Evolutionary conservation across 1,284 basidiomycete genomes (phyloP), one percentile per base, ranked within the genome.

Genomic region (Ustilago nuda): DNA sequence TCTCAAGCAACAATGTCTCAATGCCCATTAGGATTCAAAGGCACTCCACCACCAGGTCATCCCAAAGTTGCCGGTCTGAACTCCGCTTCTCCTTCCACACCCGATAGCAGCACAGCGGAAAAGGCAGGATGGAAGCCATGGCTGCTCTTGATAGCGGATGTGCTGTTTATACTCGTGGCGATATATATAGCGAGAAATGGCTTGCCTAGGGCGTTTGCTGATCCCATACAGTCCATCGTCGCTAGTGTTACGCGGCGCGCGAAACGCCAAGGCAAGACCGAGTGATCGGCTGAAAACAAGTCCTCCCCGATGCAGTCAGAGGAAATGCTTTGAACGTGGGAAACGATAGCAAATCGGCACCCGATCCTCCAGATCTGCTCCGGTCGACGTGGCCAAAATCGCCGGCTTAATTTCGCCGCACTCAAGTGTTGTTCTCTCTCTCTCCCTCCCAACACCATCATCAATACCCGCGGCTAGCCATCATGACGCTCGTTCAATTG

Each of bases 21-120:
- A 45, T 78, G 76, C 50, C 76, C 76, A 15, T 52, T 78, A 2
- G 76, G 76, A 45, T 78, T 78, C 60, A 78, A 72, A 57, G 76
- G 76, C 37, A 69, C 76, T 4, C 76, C 73, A 8, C 76, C 76
- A n/a, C 64, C 67, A 15, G 76, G 72, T 13, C 76, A 78, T 30
- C 76, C 76, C n/a, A 61, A 62, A 35, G 59, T 78, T n/a, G 54
- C 58, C 8, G 71, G 72, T 8, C 32, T 74, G 19, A 46, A 19
- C 37, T 39, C 55, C 56, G 3, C 39, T 8, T 43, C 56, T n/a
- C 23, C 56, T 3, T 33, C 56, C 35, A 17, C 41, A 35, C 3
- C 56, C 2, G 17, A 48, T 5, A 37, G 19, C 39, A 36, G 23
- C 9, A 37, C 53, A 27, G 30, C 64, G 1, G 58, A 48, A 32